Base-by-base conservation (phyloP, 2,329 filamentous ascomycete genomes). In the Aspergillus udagawae region DNA sequence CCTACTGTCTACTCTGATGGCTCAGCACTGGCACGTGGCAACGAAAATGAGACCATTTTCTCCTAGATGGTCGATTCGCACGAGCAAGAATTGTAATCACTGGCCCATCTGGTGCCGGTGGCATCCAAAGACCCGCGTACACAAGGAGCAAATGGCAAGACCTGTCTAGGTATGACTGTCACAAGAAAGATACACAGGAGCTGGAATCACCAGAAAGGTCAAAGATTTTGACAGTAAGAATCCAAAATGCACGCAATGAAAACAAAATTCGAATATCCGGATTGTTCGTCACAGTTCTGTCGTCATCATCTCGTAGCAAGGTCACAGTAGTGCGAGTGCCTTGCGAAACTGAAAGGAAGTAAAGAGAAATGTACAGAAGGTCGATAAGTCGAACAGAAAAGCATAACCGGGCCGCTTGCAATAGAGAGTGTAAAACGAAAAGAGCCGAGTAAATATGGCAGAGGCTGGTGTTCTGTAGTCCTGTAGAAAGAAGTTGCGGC, bases 241-340 rank as follows among this genome's bases (percentile, higher is more conserved):
- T 44, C 5, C 32, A 55, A 51, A 28, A 10, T 27, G 20, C 10
- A 14, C 44, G 21, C 44, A 47, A 25, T 14, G 23, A 23, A 47
- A 47, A 44, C 3, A 6, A 38, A 7, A 38, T 38, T 38, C 32
- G 32, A 47, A 5, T 47, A 21, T 21, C 20, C 14, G 6, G 10
- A 17, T 23, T 23, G 23, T 47, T 12, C 23, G 23, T 47, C 21
- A 47, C 21, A 27, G 14, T 50, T 54, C 51, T 57, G 52, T 58
- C 54, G 56, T 60, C 54, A 57, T 54, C 49, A 49, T 58, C 54
- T 55, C 51, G 52, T 59, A 44, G 41, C 57, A 52, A 32, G 35
- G 53, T 49, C n/a, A 55, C 54, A 3, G 23, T 47, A 17, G 12
- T 14, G 9, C 41, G 41, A 41, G 47, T 51, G 27, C 45, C 42